Evolutionary conservation across 1,284 basidiomycete genomes (phyloP), one percentile per base, ranked within the genome.

Genomic region (Malassezia sp.): DNA sequence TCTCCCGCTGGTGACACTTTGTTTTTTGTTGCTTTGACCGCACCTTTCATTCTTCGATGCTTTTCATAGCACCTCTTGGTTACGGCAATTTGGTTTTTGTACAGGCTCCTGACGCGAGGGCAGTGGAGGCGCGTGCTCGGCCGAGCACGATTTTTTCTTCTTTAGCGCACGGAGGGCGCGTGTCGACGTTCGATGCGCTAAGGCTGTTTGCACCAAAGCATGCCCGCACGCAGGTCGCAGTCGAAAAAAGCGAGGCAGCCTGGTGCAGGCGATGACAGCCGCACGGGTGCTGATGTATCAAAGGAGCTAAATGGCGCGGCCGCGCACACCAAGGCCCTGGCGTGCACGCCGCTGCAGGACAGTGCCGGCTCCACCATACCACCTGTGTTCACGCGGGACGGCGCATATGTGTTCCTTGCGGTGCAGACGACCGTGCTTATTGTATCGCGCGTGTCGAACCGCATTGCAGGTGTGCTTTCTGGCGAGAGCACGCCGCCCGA

Each of bases 401-500:
- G 42, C 31, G 54, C 55, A 46, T 67, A 66, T 49, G 57, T 62
- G 31, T 66, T 66, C 34, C 44, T 57, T 27, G 65, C 61, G 14
- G 54, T 57, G 34, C 52, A 59, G 28, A 54, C 60, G 6, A 51
- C 61, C 2, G 53, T 67, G 40, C 48, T 55, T 38, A 61, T 67
- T 49, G 56, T 60, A 38, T 62, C 65, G 31, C 53, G 63, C 6
- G 49, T 51, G 10, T 63, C 63, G 2, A 64, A 62, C 18, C 56
- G 58, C 41, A 54, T 67, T 5, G 65, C 64, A 2, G 60, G 63
- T 36, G 63, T 56, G 7, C 59, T 66, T n/a, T 67, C 65, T 1
- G 49, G 42, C 18, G 54, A 52, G 11, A 17, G 2, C 8, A 35
- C 32, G 9, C 18, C 27, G 5, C 21, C 38, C 7, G 43, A 36